A percentile compares a stretch with the other conserved stretches of the same genome.
Evolutionary conservation across 1,284 basidiomycete species (phyloP).

Genomic region (Schizophyllum commune): DNA sequence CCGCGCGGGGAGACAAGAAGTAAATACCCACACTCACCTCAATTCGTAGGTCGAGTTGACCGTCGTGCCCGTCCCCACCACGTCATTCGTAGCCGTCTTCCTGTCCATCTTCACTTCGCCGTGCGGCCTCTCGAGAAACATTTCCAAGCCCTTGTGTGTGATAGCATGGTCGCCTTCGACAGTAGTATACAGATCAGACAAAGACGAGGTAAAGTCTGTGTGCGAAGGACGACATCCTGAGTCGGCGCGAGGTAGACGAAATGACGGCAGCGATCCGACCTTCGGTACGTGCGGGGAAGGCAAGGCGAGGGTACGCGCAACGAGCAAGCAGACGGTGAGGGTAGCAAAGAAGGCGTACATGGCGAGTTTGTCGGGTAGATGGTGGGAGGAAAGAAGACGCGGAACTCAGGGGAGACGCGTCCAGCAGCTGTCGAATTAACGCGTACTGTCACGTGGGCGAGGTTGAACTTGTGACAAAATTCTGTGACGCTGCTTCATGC

Average conservation of each 20-base stretch:
- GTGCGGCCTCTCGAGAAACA: slow-evolving; percentile 26
- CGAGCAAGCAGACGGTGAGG: not conserved
- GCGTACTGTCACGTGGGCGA: not conserved
- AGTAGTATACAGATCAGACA: not conserved
- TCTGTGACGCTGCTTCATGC: too few relatives aligned
- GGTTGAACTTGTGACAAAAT: not conserved
- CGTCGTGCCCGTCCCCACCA: slow-evolving; percentile 31
- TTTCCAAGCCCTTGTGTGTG: slow-evolving; percentile 19
- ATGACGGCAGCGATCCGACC: not conserved
- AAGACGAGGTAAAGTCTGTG: not conserved
- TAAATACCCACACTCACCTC: slow-evolving; percentile 17
- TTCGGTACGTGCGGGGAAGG: not conserved
- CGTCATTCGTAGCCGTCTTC: slow-evolving; percentile 25
- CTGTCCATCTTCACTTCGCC: slow-evolving; percentile 15
- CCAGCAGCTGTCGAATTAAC: not conserved
- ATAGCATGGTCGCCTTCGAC: slow-evolving; percentile 3
- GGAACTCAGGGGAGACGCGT: not conserved
- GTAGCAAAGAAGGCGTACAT: not conserved
- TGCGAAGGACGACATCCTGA: not conserved
- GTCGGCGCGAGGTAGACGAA: not conserved
- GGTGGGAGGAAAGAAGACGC: not conserved
- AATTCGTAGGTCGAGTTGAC: slow-evolving; percentile 35
- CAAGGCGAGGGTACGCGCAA: not conserved
- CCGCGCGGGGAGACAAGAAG: not conserved
- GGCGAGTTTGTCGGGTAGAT: not conserved